Percentiles rank a stretch among this genome's conserved stretches.
Conservation (phyloP, 78 protist genomes). For the Dictyostelium purpureum region DNA sequence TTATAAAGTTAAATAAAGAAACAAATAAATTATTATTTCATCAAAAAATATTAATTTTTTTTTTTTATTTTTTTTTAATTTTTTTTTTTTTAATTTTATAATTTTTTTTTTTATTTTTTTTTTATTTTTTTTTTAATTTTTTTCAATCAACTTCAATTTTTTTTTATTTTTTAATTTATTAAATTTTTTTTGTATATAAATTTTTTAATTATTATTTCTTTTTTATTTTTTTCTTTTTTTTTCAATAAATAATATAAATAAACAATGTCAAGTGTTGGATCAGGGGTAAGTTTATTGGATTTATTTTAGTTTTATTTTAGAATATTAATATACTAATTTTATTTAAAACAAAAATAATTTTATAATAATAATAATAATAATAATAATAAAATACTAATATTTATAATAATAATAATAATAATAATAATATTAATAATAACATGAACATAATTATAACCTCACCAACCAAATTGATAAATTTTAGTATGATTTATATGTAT, state of each 20-base stretch:
- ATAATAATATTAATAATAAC: not conserved
- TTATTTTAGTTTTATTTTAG: not conserved
- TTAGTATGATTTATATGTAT: slow-evolving; percentile 96
- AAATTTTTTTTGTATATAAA: not conserved
- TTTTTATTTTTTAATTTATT: not conserved
- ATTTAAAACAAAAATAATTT: not conserved
- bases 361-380: not conserved
- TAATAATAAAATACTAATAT: not conserved
- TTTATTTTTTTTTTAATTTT: not conserved
- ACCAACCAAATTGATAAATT: not conserved
- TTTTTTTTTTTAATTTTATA: not conserved
- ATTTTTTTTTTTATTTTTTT: not conserved
- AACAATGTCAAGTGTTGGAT: slow-evolving; percentile 73
- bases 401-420: not conserved
- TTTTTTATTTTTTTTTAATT: not conserved
- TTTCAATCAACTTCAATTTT: no score
- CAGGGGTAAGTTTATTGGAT: slow-evolving; percentile 44
- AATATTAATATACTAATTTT: not conserved
- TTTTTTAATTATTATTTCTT: not conserved
- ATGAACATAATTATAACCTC: not conserved
- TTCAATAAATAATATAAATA: not conserved
- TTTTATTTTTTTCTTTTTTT: not conserved
- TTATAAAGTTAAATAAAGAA: no score
- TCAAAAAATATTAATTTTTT: not conserved
- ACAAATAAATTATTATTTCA: no score